These are phyloP conservation scores for Pisolithus marmoratus DNA, from an alignment of 768 basidiomycete species.

Conservation along the genomic window DNA sequence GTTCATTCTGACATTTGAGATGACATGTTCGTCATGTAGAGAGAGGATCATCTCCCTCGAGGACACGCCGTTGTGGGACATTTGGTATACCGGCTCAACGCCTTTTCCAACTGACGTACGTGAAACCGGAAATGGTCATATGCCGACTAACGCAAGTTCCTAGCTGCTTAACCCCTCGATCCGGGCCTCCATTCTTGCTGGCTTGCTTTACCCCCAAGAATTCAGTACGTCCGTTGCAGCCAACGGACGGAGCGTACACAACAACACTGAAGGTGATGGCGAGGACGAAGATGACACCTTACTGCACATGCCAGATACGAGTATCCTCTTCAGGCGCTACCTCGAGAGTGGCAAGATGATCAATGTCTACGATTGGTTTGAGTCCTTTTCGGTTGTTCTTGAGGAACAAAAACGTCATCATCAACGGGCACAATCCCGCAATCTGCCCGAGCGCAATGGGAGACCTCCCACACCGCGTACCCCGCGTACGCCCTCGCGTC, in stretches of 20 bases:
- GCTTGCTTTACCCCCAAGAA: constrained; percentile 53
- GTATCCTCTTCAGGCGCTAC: constrained; percentile 72
- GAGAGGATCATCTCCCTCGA: constrained; percentile 42
- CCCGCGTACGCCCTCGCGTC: background rate
- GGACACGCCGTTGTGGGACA: constrained; percentile 51
- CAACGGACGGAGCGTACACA: background rate
- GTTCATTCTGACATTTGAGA: background rate
- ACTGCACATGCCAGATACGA: constrained; percentile 64
- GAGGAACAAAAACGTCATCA: constrained; percentile 44
- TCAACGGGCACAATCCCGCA: background rate
- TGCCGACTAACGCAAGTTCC: background rate
- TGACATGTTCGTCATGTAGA: constrained; percentile 25
- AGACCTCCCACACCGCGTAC: background rate
- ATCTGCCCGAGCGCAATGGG: background rate
- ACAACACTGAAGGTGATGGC: constrained; percentile 4
- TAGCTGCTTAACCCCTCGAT: constrained; percentile 69
- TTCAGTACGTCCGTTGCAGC: constrained; percentile 23
- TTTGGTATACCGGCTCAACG: constrained; percentile 66
- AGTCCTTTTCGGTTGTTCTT: constrained; percentile 63
- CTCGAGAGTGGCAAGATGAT: constrained; percentile 76
- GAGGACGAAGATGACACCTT: constrained; percentile 28
- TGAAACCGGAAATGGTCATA: background rate
- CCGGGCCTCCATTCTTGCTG: constrained; percentile 54
- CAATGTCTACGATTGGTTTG: constrained; percentile 87
- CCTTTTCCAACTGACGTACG: constrained; percentile 66